These are phyloP conservation scores for Cryptococcus sp. DNA, from an alignment of 1,284 basidiomycete genomes.

Conservation along the genomic window DNA sequence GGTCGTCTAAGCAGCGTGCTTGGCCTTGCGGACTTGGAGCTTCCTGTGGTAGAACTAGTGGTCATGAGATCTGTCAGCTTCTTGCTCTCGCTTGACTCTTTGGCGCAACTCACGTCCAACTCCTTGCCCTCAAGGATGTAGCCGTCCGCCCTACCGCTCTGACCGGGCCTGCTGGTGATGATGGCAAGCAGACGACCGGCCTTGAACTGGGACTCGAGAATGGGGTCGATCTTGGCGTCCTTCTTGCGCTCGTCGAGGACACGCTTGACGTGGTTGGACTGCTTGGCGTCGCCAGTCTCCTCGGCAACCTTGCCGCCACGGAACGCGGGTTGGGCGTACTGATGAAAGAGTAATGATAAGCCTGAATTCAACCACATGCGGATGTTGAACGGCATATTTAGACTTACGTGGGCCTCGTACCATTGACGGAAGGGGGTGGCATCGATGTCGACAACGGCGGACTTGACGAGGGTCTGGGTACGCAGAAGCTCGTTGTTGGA, in stretches of 20 bases:
- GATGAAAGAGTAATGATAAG: neutral
- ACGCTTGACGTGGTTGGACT: slow-evolving; percentile 85
- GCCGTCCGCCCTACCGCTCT: slow-evolving; percentile 90
- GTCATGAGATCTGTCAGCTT: slow-evolving; percentile 7
- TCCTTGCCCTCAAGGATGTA: slow-evolving; percentile 97
- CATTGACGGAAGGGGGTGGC: slow-evolving; percentile 97
- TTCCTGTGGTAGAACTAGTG: slow-evolving; percentile 85
- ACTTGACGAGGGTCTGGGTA: slow-evolving; percentile 96
- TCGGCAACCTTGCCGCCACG: slow-evolving; percentile 69
- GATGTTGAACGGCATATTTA: neutral
- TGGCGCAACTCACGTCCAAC: slow-evolving; percentile 71
- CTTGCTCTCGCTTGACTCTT: slow-evolving; percentile 36
- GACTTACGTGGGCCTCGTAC: slow-evolving; percentile 91
- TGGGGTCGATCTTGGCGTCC: slow-evolving; percentile 84
- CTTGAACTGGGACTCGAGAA: slow-evolving; percentile 66
- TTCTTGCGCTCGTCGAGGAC: slow-evolving; percentile 85
- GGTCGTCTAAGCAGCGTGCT: slow-evolving; percentile 63
- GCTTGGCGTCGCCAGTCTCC: slow-evolving; percentile 66
- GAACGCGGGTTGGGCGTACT: slow-evolving; percentile 90
- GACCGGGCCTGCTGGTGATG: slow-evolving; percentile 89
- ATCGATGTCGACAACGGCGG: slow-evolving; percentile 91
- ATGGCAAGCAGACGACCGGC: slow-evolving; percentile 66
- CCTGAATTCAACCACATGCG: neutral
- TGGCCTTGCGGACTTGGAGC: slow-evolving; percentile 88
- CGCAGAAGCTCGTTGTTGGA: slow-evolving; percentile 99